These are phyloP conservation scores for Cryptococcus floricola DNA, from an alignment of 1,284 basidiomycete genomes.

Conservation along the genomic window DNA sequence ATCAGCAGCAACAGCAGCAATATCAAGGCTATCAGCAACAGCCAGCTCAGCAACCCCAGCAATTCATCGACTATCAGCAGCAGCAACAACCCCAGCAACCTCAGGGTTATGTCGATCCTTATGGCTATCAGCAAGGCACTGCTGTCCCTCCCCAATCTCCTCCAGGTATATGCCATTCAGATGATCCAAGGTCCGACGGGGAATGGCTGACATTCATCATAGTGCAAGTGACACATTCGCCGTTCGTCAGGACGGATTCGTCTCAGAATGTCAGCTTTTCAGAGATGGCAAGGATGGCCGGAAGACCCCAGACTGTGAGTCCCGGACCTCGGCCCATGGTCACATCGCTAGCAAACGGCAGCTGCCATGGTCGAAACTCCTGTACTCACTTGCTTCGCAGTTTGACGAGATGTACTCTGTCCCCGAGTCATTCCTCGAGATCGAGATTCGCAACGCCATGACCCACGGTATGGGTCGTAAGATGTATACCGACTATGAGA, in stretches of 20 bases:
- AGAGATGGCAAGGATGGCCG: slow-evolving; percentile 60
- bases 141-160: not conserved
- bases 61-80: slow-evolving; percentile 4
- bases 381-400: slow-evolving; percentile 49
- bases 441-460: slow-evolving; percentile 94
- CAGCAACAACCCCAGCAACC: slow-evolving; percentile 4
- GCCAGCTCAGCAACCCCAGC: not conserved
- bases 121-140: slow-evolving; percentile 1
- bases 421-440: slow-evolving; percentile 95
- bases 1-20: slow-evolving; percentile 3
- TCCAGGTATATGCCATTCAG: not conserved
- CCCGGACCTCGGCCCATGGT: not conserved
- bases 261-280: slow-evolving; percentile 58
- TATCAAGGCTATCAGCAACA: slow-evolving; percentile 1
- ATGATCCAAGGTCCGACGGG: not conserved
- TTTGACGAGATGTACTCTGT: slow-evolving; percentile 98
- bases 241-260: slow-evolving; percentile 60
- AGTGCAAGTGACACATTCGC: slow-evolving; percentile 56
- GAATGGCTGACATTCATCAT: not conserved
- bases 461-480: slow-evolving; percentile 95
- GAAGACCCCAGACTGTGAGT: slow-evolving; percentile 76
- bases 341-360: not conserved
- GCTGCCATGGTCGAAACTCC: not conserved
- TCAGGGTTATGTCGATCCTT: not conserved
- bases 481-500: slow-evolving; percentile 99